Conservation (phyloP, 176 grass and related monocot species). For the Calamus simplicifolius region DNA sequence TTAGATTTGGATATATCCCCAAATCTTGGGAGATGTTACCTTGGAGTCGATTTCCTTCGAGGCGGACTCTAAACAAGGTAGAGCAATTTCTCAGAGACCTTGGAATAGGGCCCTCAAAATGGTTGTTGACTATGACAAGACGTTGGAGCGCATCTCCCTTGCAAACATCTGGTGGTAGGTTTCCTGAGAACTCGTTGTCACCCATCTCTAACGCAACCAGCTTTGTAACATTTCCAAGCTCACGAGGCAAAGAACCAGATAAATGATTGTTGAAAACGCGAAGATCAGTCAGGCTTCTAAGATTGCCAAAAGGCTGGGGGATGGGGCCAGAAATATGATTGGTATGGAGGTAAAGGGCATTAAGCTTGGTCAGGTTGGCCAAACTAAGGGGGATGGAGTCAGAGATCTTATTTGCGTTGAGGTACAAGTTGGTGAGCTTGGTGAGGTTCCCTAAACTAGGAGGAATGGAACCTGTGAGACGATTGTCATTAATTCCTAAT, state of each 20-base stretch:
- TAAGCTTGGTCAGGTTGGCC: too few species aligned
- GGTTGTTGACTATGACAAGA: background rate
- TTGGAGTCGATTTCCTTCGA: background rate
- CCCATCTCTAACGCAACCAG: too few species aligned
- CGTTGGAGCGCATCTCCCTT: too few species aligned
- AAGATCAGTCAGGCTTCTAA: background rate
- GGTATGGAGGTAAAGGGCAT: background rate
- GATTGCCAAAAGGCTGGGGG: slow-evolving; percentile 1
- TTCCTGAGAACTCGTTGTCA: too few species aligned
- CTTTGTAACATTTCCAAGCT: too few species aligned
- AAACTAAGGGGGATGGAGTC: too few species aligned
- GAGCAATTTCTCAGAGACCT: slow-evolving; percentile 11
- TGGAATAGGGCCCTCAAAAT: slow-evolving; percentile 9
- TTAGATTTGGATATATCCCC: slow-evolving; percentile 9
- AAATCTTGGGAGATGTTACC: slow-evolving; percentile 21
- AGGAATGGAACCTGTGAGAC: too few species aligned
- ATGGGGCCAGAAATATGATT: slow-evolving; percentile 8
- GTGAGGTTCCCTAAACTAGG: too few species aligned
- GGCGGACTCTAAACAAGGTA: background rate
- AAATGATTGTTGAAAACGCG: background rate
- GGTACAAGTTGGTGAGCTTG: too few species aligned
- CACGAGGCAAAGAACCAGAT: background rate
- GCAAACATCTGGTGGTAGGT: too few species aligned
- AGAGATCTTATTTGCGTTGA: too few species aligned
- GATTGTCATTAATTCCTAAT: too few species aligned